Percentiles rank a stretch among this genome's conserved stretches.
phyloP scores from a whole-genome alignment of 2,329 filamentous ascomycete genomes.

The Diaporthe capsici region DNA sequence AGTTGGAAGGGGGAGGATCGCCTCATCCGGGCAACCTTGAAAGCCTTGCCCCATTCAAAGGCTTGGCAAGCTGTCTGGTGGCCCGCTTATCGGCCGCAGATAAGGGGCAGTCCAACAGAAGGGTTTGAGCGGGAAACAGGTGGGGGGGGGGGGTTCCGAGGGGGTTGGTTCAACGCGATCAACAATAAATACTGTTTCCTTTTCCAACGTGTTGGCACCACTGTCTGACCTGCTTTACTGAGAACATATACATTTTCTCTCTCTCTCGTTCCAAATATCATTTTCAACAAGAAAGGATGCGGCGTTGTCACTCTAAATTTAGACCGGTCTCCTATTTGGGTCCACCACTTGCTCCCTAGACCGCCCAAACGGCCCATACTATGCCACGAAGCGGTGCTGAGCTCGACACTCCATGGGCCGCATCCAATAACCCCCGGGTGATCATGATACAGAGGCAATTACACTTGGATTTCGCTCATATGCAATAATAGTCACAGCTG shows the following conservation, averaged over 20 bases:
- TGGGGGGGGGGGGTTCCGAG: not conserved
- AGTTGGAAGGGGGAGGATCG: slow-evolving; percentile 34
- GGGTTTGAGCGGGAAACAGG: not conserved
- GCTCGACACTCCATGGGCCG: not conserved
- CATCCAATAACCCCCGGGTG: not conserved
- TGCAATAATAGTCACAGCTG: not conserved
- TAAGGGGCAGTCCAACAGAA: not conserved
- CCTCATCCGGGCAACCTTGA: slow-evolving; percentile 39
- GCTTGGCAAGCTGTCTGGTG: not conserved
- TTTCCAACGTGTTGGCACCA: not conserved
- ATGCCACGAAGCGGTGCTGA: not conserved
- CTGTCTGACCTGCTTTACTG: not conserved
- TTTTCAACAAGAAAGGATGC: not conserved
- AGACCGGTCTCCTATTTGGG: slow-evolving; percentile 8
- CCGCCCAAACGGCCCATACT: not conserved
- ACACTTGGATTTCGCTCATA: not conserved
- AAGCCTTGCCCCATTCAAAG: slow-evolving; percentile 40
- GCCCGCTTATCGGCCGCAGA: slow-evolving; percentile 22
- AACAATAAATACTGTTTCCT: not conserved
- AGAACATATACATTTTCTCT: not conserved
- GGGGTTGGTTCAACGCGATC: not conserved
- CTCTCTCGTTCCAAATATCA: not conserved
- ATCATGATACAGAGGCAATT: not conserved
- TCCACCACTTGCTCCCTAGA: not conserved
- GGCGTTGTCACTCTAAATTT: not conserved